Percentiles rank a stretch among this genome's conserved stretches.
phyloP scores from a whole-genome alignment of 2,329 filamentous ascomycete genomes.

The Thielaviopsis ethacetica region DNA sequence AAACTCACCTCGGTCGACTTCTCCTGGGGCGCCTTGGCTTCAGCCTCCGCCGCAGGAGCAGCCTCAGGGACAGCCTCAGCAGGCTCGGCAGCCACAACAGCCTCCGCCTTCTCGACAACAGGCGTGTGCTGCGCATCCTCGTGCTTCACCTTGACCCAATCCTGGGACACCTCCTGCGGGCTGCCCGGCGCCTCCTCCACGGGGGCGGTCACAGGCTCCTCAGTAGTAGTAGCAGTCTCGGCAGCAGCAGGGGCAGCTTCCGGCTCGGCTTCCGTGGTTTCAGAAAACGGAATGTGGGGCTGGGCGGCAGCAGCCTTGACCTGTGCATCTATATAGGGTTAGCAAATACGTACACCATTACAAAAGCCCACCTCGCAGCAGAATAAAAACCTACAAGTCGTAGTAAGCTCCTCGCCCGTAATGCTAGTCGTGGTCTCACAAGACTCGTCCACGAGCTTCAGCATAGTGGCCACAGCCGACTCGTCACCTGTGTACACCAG shows the following conservation, averaged over 20 bases:
- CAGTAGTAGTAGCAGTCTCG: neutral
- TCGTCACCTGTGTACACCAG: slow-evolving; percentile 67
- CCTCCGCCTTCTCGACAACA: neutral
- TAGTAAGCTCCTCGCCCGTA: slow-evolving; percentile 44
- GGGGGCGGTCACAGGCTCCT: neutral
- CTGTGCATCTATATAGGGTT: slow-evolving; percentile 19
- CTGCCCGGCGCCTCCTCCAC: neutral
- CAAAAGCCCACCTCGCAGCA: neutral
- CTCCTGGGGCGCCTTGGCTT: slow-evolving; percentile 24
- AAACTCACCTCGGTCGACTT: neutral
- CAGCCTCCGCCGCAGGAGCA: slow-evolving; percentile 18
- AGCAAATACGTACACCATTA: slow-evolving; percentile 10
- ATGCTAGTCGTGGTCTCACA: slow-evolving; percentile 51
- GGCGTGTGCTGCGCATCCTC: neutral
- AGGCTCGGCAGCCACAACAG: neutral
- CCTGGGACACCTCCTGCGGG: neutral
- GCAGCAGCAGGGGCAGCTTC: slow-evolving; percentile 13
- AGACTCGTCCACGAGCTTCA: slow-evolving; percentile 60
- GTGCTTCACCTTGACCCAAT: neutral
- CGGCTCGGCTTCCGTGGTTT: slow-evolving; percentile 16
- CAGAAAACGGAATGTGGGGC: slow-evolving; percentile 32
- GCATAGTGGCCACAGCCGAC: slow-evolving; percentile 54
- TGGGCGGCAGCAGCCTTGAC: slow-evolving; percentile 29
- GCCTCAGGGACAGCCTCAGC: neutral
- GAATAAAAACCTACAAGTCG: slow-evolving; percentile 46